Evolutionary conservation across 352 stramenopile species (phyloP), one percentile per base, ranked within the genome.

Genomic region (Albugo laibachii): DNA sequence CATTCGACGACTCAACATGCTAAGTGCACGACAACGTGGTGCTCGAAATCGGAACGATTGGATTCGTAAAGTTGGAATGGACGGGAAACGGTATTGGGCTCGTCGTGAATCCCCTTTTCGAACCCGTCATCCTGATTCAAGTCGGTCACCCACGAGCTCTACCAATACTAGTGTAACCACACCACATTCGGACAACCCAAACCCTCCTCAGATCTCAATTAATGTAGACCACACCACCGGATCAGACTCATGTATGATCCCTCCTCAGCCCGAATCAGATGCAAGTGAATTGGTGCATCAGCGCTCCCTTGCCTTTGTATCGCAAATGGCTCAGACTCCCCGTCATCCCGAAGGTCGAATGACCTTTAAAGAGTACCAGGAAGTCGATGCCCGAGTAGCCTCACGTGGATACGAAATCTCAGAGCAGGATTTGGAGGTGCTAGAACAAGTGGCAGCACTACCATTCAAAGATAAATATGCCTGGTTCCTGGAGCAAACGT

Each of bases 401-500:
- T 91, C 77, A 36, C 68, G 75, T 19, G 78, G 78, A 5, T 91
- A 91, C 55, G 78, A 91, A 60, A 91, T 91, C 47, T 86, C 74
- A 36, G 75, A 86, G 49, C 72, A 91, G 49, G 78, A 91, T 45
- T 45, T 91, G 50, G 78, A 85, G 56, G 85, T 91, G 49, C 58
- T 91, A 4, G 77, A 87, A 46, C 74, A 91, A 52, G 74, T 91
- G 39, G 74, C 77, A 1, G 74, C 77, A 20, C 54, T 87, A 55
- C 74, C 77, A 27, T 88, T 92, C 57, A 85, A 86, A 58, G 73
- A 89, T 60, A 89, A 89, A 58, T 84, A 89, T 57, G 71, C 73
- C 15, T 86, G 76, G 76, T 89, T 89, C 52, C 45, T 84, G 16
- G 73, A 86, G 55, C 76, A 86, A 49, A 86, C 76, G 31, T 80